phyloP scores from a whole-genome alignment of 179 eudicot species.

The Vitellaria paradoxa region DNA sequence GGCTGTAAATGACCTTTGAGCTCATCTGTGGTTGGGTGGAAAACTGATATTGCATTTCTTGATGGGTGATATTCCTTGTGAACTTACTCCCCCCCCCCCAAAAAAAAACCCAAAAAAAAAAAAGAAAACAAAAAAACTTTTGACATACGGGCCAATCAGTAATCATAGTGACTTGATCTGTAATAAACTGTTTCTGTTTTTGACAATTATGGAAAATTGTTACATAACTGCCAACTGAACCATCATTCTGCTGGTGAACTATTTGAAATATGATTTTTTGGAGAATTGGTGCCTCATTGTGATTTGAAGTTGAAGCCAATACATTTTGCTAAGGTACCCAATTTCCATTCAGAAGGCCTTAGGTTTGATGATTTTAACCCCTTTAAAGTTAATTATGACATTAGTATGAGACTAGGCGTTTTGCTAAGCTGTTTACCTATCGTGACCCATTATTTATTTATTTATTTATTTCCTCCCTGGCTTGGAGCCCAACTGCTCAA shows the following conservation, averaged over 20 bases:
- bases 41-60: background rate
- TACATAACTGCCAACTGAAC: background rate
- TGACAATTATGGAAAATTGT: background rate
- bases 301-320: background rate
- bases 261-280: background rate
- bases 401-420: background rate
- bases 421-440: background rate
- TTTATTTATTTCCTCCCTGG: too few relatives aligned
- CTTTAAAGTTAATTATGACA: background rate
- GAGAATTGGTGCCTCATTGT: background rate
- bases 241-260: background rate
- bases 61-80: background rate
- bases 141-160: background rate
- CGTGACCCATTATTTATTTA: background rate
- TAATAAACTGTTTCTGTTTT: background rate
- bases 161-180: background rate
- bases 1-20: background rate
- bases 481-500: too few relatives aligned
- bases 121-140: too few relatives aligned
- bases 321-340: background rate
- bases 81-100: too few relatives aligned
- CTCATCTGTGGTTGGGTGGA: background rate
- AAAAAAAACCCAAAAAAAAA: too few relatives aligned
- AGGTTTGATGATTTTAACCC: background rate
- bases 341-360: background rate